phyloP scores from a whole-genome alignment of 208 protist species.

The Trypanosoma scelopori region DNA sequence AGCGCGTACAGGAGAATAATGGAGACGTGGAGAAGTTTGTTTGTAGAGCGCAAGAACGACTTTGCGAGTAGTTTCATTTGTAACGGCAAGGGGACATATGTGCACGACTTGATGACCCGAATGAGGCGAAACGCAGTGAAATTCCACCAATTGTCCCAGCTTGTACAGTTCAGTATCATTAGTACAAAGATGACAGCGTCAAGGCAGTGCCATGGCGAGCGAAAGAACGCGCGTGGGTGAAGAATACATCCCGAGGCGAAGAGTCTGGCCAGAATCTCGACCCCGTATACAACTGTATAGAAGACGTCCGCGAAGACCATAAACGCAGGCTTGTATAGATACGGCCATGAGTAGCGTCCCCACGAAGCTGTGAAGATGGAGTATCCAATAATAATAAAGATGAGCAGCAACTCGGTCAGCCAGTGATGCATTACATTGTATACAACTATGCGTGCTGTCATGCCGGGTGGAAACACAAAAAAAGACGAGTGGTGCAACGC shows the following conservation, averaged over 20 bases:
- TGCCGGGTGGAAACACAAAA: conserved; percentile 81
- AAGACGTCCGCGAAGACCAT: conserved; percentile 87
- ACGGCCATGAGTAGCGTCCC: conserved; percentile 51
- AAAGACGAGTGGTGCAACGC: conserved; percentile 81
- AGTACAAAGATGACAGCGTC: conserved; percentile 87
- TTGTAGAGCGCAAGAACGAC: conserved; percentile 83
- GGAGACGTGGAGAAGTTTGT: conserved; percentile 61
- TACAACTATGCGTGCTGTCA: conserved; percentile 81
- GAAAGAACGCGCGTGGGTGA: conserved; percentile 81
- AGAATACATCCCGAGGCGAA: conserved; percentile 83
- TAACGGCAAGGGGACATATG: conserved; percentile 70
- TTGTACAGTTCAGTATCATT: conserved; percentile 75
- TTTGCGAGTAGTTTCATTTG: conserved; percentile 86
- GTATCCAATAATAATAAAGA: conserved; percentile 79
- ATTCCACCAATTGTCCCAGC: conserved; percentile 73
- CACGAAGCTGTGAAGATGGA: conserved; percentile 85
- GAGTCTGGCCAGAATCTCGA: conserved; percentile 83
- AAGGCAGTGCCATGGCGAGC: conserved; percentile 91
- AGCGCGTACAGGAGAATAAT: conserved; percentile 81
- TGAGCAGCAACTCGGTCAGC: conserved; percentile 74
- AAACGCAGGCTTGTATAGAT: conserved; percentile 53
- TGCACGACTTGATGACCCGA: conserved; percentile 80
- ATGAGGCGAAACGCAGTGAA: conserved; percentile 88
- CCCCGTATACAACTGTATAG: conserved; percentile 76
- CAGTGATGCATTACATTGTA: conserved; percentile 93